Evolutionary conservation across 306 rosid genomes (phyloP).

Genomic region (Gynostemma pentaphyllum): DNA sequence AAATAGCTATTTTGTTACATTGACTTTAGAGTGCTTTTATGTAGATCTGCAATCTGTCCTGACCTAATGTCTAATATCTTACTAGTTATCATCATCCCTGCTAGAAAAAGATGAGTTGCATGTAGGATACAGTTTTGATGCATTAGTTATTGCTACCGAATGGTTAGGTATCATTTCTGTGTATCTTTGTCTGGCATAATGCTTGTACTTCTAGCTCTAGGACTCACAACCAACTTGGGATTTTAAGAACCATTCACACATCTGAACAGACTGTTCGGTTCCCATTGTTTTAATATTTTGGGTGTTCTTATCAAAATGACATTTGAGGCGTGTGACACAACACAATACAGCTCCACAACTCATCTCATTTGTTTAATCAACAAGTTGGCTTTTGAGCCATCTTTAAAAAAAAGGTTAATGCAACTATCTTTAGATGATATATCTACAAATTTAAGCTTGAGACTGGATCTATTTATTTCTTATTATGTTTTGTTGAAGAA

Average conservation of each 20-base stretch:
- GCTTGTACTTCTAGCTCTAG: no score
- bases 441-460: background rate
- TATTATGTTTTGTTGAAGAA: background rate
- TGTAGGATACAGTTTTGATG: background rate
- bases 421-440: background rate
- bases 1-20: background rate
- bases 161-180: background rate
- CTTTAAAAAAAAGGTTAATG: background rate
- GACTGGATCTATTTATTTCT: background rate
- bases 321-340: background rate
- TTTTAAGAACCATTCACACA: background rate
- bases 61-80: background rate
- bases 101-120: background rate
- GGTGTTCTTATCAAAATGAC: no score
- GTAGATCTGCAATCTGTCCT: background rate
- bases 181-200: background rate
- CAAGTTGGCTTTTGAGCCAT: no score
- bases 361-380: background rate
- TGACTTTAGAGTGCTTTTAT: background rate
- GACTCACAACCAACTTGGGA: background rate
- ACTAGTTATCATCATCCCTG: background rate
- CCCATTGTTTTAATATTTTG: background rate
- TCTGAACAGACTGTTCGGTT: background rate
- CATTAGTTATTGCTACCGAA: background rate
- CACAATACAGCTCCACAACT: background rate